Conservation (phyloP, 1,284 basidiomycete genomes). For the Ceratobasidium papillatum region DNA sequence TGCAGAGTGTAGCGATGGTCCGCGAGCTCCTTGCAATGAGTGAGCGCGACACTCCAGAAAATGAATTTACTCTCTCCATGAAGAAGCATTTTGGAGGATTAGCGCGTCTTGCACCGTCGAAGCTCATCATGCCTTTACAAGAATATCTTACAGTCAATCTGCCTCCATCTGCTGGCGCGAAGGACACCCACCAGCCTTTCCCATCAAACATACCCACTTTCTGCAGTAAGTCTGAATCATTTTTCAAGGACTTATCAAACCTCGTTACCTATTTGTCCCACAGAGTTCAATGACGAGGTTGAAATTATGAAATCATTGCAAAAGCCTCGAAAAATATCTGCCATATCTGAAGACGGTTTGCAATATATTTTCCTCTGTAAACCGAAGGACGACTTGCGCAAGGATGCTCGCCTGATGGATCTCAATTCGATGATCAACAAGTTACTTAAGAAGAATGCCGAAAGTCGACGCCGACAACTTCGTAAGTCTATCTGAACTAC, state of each 20-base stretch:
- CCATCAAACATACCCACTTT: slow-evolving; percentile 82
- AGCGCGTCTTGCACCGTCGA: slow-evolving; percentile 65
- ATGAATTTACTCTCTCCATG: slow-evolving; percentile 65
- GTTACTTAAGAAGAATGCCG: slow-evolving; percentile 90
- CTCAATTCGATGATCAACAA: slow-evolving; percentile 99
- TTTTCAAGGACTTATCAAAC: background rate
- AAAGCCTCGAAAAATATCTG: slow-evolving; percentile 90
- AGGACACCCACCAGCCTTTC: slow-evolving; percentile 84
- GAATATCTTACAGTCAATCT: slow-evolving; percentile 91
- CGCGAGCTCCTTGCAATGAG: slow-evolving; percentile 75
- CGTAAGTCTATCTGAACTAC: slow-evolving; percentile 62
- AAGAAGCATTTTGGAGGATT: slow-evolving; percentile 71
- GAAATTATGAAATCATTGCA: slow-evolving; percentile 94
- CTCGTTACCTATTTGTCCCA: slow-evolving; percentile 37
- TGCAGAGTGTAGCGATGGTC: slow-evolving; percentile 67
- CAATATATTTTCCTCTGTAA: slow-evolving; percentile 95
- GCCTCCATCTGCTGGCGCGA: slow-evolving; percentile 74
- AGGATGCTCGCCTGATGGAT: slow-evolving; percentile 98
- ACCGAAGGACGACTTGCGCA: slow-evolving; percentile 96
- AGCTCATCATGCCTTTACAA: slow-evolving; percentile 89
- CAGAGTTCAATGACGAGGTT: slow-evolving; percentile 83
- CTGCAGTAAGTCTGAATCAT: slow-evolving; percentile 59
- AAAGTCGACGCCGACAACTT: slow-evolving; percentile 88
- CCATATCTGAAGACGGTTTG: slow-evolving; percentile 84
- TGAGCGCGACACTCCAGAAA: slow-evolving; percentile 63